Conservation (phyloP, 2,329 filamentous ascomycete species). For the Botrytis pseudocinerea region DNA sequence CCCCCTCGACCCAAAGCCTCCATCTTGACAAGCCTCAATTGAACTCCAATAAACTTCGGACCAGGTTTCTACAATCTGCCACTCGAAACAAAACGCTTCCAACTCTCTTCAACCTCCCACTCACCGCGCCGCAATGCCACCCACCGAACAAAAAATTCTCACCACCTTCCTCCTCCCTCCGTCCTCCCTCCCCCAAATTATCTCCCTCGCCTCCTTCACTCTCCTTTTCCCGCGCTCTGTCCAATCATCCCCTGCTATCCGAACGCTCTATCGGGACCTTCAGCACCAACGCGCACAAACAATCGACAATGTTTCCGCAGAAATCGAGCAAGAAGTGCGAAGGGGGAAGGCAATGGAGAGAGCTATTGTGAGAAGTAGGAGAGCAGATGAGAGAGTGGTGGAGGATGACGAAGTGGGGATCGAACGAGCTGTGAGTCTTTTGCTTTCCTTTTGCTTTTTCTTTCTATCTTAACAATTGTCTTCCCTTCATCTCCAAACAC, state of each 20-base stretch:
- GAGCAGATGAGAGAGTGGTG: constrained; percentile 55
- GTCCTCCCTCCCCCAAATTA: constrained; percentile 69
- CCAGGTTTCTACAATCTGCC: background rate
- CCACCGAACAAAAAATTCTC: constrained; percentile 73
- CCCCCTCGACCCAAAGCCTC: background rate
- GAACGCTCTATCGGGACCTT: constrained; percentile 71
- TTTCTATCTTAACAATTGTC: background rate
- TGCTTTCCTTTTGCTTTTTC: background rate
- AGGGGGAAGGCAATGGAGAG: constrained; percentile 59
- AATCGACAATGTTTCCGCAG: constrained; percentile 65
- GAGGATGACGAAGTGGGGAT: constrained; percentile 65
- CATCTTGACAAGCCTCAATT: background rate
- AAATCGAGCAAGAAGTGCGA: constrained; percentile 65
- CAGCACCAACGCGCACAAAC: constrained; percentile 70
- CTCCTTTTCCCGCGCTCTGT: constrained; percentile 68
- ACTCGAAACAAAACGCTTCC: background rate
- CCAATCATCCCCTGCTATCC: constrained; percentile 38
- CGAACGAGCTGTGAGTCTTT: constrained; percentile 53
- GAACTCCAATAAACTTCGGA: background rate
- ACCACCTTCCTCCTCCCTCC: constrained; percentile 76
- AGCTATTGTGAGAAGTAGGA: constrained; percentile 55
- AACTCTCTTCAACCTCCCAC: background rate
- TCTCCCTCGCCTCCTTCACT: constrained; percentile 74
- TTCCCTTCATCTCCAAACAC: too few relatives aligned
- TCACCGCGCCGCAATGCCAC: constrained; percentile 57